phyloP scores from a whole-genome alignment of 345 rosid genomes.

The Euphorbia pulcherrima region DNA sequence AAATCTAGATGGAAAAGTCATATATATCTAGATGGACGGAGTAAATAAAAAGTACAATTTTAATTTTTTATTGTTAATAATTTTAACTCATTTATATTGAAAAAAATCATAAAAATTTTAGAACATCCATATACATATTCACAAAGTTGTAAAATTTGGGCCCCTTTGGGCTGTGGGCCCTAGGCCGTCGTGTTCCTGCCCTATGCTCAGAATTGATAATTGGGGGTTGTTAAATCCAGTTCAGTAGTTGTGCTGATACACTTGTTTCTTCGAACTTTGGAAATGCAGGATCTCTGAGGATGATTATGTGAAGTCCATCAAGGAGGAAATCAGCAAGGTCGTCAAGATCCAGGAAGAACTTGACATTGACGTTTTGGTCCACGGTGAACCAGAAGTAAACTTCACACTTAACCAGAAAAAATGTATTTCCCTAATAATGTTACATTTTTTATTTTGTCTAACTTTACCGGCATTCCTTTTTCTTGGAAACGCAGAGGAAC shows the following conservation, averaged over 20 bases:
- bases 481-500: constrained; percentile 52
- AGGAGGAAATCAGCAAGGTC: constrained; percentile 85
- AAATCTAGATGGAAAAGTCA: no score
- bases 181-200: no score
- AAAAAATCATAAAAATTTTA: no score
- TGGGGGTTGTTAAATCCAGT: not conserved
- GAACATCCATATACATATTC: no score
- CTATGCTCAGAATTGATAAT: no score
- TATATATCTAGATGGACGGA: no score
- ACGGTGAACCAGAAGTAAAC: constrained; percentile 96
- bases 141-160: no score
- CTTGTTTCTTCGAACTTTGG: not conserved
- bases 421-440: not conserved
- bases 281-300: constrained; percentile 76
- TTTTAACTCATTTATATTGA: no score
- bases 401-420: not conserved
- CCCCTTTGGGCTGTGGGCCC: no score
- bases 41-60: no score
- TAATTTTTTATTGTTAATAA: no score
- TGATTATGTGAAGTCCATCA: constrained; percentile 80
- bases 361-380: constrained; percentile 92
- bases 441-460: not conserved
- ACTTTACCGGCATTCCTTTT: not conserved
- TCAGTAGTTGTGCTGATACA: not conserved
- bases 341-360: constrained; percentile 88